Percentiles rank a stretch among this genome's conserved stretches.
Evolutionary conservation across 2,329 filamentous ascomycete genomes (phyloP).

Genomic region (Emericellopsis cladophorae): DNA sequence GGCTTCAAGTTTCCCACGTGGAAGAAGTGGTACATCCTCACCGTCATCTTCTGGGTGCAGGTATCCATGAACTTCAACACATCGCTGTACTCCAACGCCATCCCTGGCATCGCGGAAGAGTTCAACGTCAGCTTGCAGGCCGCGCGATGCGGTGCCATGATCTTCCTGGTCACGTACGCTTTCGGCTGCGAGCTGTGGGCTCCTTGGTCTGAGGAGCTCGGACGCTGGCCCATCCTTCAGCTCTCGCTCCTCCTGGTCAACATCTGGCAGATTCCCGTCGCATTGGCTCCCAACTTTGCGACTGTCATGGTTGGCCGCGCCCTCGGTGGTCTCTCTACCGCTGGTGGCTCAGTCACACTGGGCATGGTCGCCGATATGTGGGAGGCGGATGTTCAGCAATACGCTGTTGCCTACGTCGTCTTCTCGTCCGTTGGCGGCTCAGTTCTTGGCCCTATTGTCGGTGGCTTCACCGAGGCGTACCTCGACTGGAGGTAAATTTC

Average conservation of each 20-base stretch:
- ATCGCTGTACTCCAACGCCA: slow-evolving; percentile 58
- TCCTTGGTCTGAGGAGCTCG: slow-evolving; percentile 75
- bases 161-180: slow-evolving; percentile 69
- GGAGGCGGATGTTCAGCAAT: slow-evolving; percentile 59
- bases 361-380: slow-evolving; percentile 68
- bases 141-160: slow-evolving; percentile 60
- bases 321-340: slow-evolving; percentile 57
- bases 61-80: slow-evolving; percentile 74
- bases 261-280: slow-evolving; percentile 62
- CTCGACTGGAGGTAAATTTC: slow-evolving; percentile 48
- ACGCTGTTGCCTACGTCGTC: slow-evolving; percentile 63
- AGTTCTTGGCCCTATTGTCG: slow-evolving; percentile 65
- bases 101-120: slow-evolving; percentile 50
- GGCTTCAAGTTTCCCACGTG: slow-evolving; percentile 45
- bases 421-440: slow-evolving; percentile 72
- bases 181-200: slow-evolving; percentile 86
- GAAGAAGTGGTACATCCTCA: slow-evolving; percentile 63
- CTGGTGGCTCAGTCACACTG: slow-evolving; percentile 60
- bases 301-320: slow-evolving; percentile 58
- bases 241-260: slow-evolving; percentile 64
- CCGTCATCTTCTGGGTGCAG: slow-evolving; percentile 62
- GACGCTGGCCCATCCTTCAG: slow-evolving; percentile 65
- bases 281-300: slow-evolving; percentile 59
- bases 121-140: slow-evolving; percentile 57
- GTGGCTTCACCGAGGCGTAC: slow-evolving; percentile 59